A percentile compares a stretch with the other conserved stretches of the same genome.
phyloP scores from a whole-genome alignment of 2,329 filamentous ascomycete genomes.

The Phialophora tarda region DNA sequence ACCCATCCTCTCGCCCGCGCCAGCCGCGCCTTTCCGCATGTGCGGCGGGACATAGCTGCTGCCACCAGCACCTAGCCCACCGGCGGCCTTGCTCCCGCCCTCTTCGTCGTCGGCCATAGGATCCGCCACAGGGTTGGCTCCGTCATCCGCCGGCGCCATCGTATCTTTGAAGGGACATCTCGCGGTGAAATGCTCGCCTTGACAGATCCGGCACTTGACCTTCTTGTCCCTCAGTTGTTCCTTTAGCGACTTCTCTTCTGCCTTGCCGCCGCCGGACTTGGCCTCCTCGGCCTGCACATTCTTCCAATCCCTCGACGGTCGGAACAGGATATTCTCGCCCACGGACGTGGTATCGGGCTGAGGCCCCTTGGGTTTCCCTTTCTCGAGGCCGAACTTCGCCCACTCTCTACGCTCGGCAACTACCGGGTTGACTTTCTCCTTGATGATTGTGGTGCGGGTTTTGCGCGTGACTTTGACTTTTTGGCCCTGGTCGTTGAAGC shows the following conservation, averaged over 20 bases:
- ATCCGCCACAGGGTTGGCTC: constrained; percentile 43
- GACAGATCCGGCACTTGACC: constrained; percentile 99
- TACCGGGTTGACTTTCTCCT: constrained; percentile 92
- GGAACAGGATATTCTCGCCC: constrained; percentile 98
- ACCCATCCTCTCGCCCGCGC: constrained; percentile 79
- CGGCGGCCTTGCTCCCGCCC: constrained; percentile 53
- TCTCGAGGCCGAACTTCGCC: constrained; percentile 89
- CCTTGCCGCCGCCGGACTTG: constrained; percentile 54
- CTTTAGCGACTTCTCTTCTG: constrained; percentile 70
- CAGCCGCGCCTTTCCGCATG: constrained; percentile 69
- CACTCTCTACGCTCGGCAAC: constrained; percentile 93
- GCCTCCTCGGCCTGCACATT: constrained; percentile 79
- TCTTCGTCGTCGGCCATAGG: constrained; percentile 53
- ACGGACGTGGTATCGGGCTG: constrained; percentile 88
- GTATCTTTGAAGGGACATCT: constrained; percentile 99
- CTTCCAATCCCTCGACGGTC: constrained; percentile 92
- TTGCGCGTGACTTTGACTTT: constrained; percentile 97
- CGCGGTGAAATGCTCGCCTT: constrained; percentile 98
- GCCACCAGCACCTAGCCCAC: constrained; percentile 67
- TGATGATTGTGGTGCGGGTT: constrained; percentile 88
- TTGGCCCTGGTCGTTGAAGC: constrained; percentile 88
- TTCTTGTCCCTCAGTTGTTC: constrained; percentile 92
- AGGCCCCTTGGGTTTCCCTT: constrained; percentile 81
- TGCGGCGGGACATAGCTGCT: constrained; percentile 95
- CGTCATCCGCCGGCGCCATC: constrained; percentile 74